Conservation (phyloP, 1,139 yeast species). For the Eremothecium gossypii region DNA sequence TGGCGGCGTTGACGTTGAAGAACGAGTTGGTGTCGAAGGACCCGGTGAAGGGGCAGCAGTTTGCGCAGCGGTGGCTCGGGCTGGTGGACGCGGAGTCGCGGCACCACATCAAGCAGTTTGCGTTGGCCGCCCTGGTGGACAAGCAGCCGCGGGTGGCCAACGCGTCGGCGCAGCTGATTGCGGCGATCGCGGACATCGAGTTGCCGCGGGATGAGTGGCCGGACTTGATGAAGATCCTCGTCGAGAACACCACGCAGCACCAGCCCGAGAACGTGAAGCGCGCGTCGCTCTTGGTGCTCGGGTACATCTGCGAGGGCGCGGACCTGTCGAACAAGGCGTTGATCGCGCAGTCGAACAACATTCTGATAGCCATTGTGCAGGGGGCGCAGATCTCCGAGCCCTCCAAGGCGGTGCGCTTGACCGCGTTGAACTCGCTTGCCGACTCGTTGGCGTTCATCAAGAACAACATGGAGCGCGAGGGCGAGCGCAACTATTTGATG, state of each 20-base stretch:
- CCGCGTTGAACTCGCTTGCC: slow-evolving; percentile 87
- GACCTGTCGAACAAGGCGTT: slow-evolving; percentile 78
- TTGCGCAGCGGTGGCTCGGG: slow-evolving; percentile 39
- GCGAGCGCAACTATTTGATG: slow-evolving; percentile 94
- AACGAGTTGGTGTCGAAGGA: slow-evolving; percentile 82
- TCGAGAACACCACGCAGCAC: slow-evolving; percentile 73
- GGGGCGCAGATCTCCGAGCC: slow-evolving; percentile 86
- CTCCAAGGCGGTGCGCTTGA: slow-evolving; percentile 63
- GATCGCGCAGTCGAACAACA: slow-evolving; percentile 80
- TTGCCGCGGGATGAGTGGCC: slow-evolving; percentile 86
- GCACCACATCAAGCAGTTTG: slow-evolving; percentile 54
- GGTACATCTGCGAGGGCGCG: slow-evolving; percentile 91
- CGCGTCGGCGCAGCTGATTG: slow-evolving; percentile 87
- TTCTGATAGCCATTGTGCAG: slow-evolving; percentile 89
- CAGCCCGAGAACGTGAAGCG: slow-evolving; percentile 74
- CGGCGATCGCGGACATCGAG: slow-evolving; percentile 93
- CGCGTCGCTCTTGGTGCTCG: slow-evolving; percentile 80
- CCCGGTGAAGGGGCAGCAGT: slow-evolving; percentile 39
- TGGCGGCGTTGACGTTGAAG: slow-evolving; percentile 83
- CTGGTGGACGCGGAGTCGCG: slow-evolving; percentile 45
- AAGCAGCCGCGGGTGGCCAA: slow-evolving; percentile 74
- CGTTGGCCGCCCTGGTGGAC: slow-evolving; percentile 57
- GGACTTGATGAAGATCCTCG: slow-evolving; percentile 70
- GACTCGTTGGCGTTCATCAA: slow-evolving; percentile 86
- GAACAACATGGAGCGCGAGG: slow-evolving; percentile 81